Evolutionary conservation across 257 asterid genomes (phyloP), one percentile per base, ranked within the genome.

Genomic region (Solanum medicagineum): DNA sequence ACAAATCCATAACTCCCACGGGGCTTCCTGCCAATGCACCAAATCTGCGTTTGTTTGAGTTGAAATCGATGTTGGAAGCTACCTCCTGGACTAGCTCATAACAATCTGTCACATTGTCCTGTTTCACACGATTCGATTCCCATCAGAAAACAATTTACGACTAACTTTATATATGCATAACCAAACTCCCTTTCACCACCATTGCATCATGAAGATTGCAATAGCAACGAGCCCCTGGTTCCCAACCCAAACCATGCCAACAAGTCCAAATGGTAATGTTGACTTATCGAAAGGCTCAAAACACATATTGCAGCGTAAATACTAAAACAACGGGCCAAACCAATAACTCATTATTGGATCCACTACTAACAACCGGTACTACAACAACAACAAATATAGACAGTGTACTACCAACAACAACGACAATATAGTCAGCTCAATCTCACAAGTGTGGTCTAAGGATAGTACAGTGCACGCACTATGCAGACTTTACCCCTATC

Each of bases 21-120:
- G 98, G 97, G 85, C 98, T 95, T 54, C 87, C 93, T 8, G 94
- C 93, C 63, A 87, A 24, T 40, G 93, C 70, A 51, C 93, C 91
- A 70, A 86, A 62, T 88, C 90, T 93, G n/a, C 97, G 91, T 85
- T 93, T 95, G 85, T 83, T 75, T 45, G 91, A 87, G 59, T 84
- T 49, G 29, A 88, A 88, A 45, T 85, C 71, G 4, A 69, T 60
- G 36, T 83, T 87, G 53, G 93, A 80, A 51, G 90, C 93, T 82
- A 90, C 92, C 69, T 91, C 96, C 74, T 92, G 86, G 40, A 93
- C 87, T 74, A 93, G 86, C 85, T 87, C 80, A 53, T 89, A 93
- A 86, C 98, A 95, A 0, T 89, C 92, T 60, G 90, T 93, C 89
- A 95, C 95, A 65, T 90, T 84, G 51, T 86, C 95, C 98, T 93